Conservation (phyloP, 257 asterid genomes). For the Salvia splendens region DNA sequence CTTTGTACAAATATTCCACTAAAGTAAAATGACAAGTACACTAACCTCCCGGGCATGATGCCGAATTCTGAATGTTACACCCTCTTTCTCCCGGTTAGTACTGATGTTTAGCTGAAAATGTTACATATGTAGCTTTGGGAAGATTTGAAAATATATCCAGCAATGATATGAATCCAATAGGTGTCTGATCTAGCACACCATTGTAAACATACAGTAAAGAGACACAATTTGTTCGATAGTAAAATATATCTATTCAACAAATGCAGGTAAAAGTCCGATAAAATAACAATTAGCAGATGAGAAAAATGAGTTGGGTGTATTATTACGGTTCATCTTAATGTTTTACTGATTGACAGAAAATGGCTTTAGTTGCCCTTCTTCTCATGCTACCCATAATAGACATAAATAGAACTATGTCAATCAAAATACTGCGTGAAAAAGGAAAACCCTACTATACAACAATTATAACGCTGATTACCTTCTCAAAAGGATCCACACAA, state of each 20-base stretch:
- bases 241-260: no score
- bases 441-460: constrained; percentile 2
- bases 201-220: no score
- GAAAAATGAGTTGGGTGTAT: constrained; percentile 2
- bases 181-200: no score
- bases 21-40: constrained; percentile 30
- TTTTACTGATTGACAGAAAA: constrained; percentile 16
- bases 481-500: constrained; percentile 85
- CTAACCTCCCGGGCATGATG: constrained; percentile 97
- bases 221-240: no score
- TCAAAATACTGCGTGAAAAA: constrained; percentile 14
- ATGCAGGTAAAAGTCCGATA: no score
- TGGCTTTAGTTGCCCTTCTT: neutral
- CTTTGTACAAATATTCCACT: constrained; percentile 23
- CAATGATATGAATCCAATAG: constrained; percentile 73
- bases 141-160: constrained; percentile 80
- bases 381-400: no score
- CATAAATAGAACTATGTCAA: constrained; percentile 2
- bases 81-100: constrained; percentile 52
- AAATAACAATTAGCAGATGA: constrained; percentile 2
- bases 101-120: constrained; percentile 66
- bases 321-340: constrained; percentile 6
- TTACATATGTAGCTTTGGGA: constrained; percentile 70
- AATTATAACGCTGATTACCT: constrained; percentile 46
- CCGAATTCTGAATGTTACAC: constrained; percentile 57